These are phyloP conservation scores for Metschnikowia cubensis DNA, from an alignment of 805 yeast species.

Conservation along the genomic window DNA sequence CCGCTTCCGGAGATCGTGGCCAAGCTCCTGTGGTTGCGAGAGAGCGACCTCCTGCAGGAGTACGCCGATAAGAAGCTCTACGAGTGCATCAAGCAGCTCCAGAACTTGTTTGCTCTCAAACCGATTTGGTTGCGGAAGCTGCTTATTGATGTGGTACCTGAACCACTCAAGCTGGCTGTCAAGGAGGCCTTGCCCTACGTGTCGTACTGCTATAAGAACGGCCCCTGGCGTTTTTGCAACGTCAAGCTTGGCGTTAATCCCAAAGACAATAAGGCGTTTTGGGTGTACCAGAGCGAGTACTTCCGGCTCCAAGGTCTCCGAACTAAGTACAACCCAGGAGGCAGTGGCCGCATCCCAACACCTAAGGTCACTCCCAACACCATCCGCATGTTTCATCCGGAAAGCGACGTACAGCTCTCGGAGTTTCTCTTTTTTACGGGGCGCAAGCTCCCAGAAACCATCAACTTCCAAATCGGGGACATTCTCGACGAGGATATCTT, in stretches of 20 bases:
- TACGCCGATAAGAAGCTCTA: conserved; percentile 33
- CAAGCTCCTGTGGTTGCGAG: conserved; percentile 28
- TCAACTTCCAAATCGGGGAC: conserved; percentile 78
- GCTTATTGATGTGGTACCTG: conserved; percentile 52
- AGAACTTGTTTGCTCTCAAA: conserved; percentile 55
- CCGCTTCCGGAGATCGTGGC: conserved; percentile 48
- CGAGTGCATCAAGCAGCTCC: conserved; percentile 42
- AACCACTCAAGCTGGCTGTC: conserved; percentile 41
- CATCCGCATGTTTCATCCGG: conserved; percentile 12
- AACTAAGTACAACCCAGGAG: conserved; percentile 12
- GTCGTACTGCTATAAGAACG: conserved; percentile 75
- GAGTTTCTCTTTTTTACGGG: conserved; percentile 66
- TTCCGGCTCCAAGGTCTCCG: conserved; percentile 51
- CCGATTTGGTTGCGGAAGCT: conserved; percentile 88
- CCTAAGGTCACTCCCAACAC: conserved; percentile 28
- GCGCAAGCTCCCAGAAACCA: conserved; percentile 57
- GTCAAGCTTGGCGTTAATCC: conserved; percentile 81
- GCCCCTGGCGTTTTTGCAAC: conserved; percentile 93
- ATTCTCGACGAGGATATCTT: conserved; percentile 61
- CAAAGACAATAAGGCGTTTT: conserved; percentile 45
- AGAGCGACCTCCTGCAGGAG: conserved; percentile 32
- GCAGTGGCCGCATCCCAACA: background rate
- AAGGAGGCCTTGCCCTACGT: conserved; percentile 82
- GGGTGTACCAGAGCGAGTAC: conserved; percentile 78
- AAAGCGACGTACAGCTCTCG: conserved; percentile 22